Conservation (phyloP, 2,329 filamentous ascomycete species). For the Ascosphaera aggregata region DNA sequence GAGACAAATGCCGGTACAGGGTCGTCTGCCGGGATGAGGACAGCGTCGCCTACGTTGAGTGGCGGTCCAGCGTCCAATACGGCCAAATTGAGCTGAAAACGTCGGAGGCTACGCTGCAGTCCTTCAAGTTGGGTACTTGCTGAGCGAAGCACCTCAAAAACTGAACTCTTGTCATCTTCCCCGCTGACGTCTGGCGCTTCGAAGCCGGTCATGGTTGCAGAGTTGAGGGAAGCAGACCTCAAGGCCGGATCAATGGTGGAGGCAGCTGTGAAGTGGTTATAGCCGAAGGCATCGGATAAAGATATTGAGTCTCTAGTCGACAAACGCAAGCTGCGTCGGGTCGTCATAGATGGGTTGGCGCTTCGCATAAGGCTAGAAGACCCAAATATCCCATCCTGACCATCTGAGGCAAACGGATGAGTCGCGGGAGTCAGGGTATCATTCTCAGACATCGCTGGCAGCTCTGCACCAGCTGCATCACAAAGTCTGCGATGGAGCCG, state of each 20-base stretch:
- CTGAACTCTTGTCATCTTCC: not conserved
- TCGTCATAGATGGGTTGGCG: not conserved
- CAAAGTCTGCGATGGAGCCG: not conserved
- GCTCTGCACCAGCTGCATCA: not conserved
- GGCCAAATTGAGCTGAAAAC: not conserved
- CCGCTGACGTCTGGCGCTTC: not conserved
- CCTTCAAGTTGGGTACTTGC: not conserved
- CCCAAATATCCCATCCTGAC: too few species aligned
- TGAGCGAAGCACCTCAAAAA: not conserved
- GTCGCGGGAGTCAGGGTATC: not conserved
- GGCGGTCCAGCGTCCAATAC: not conserved
- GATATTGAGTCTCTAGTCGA: not conserved
- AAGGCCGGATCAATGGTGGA: not conserved
- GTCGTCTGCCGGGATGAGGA: not conserved
- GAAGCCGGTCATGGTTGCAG: not conserved
- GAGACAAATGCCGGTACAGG: not conserved
- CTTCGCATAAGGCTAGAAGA: not conserved
- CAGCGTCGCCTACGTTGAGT: not conserved
- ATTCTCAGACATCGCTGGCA: too few species aligned
- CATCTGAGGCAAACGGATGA: too few species aligned
- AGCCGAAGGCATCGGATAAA: not conserved
- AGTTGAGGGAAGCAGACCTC: not conserved
- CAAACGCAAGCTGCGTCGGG: not conserved
- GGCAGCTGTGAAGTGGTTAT: not conserved
- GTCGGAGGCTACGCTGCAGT: not conserved